Evolutionary conservation across 164 flowering plant genomes (phyloP), one percentile per base, ranked within the genome.

Genomic region (Kalanchoe fedtschenkoi): DNA sequence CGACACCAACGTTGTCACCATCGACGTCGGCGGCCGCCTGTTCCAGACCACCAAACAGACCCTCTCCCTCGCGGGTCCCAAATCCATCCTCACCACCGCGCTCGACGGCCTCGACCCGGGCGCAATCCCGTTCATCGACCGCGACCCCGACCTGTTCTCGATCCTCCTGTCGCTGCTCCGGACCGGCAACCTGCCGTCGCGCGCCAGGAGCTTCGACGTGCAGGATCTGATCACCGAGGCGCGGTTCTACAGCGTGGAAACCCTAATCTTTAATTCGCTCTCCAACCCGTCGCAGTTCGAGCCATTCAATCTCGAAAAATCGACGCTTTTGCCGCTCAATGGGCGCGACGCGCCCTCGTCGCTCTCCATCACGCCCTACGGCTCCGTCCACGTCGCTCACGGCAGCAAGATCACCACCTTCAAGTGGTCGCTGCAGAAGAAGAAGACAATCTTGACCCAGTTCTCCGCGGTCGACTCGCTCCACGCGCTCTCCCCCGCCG

Each of bases 31-130:
- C 24, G 99, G 97, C n/a, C 85, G 84, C 60, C 73, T 87, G 26
- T 95, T 95, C 58, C 99, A 91, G 53, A 89, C 97, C 34, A 89
- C 96, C 61, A 79, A 78, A 39, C 96, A 89, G 64, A 91, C 97
- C 74, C 80, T 95, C 29, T 11, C 74, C 60, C 66, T 64, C 5
- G 82, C 91, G n/a, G 96, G 96, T 5, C 64, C 95, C 9, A 64
- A 73, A n/a, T 87, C 96, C 5, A 56, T 90, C 43, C 75, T 93
- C 39, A 77, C 86, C 4, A 69, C 62, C 16, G 43, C 84, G 34
- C 63, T 76, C 0, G 30, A 63, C 24, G 43, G 67, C 1, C 56
- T 60, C 19, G 68, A 13, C 62, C 32, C 15, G 28, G 58, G 62
- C 24, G 60, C 65, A 34, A 22, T 64, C 4, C 87, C 80, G 0